Conservation (phyloP, 352 stramenopile genomes). For the Albugo laibachii region DNA sequence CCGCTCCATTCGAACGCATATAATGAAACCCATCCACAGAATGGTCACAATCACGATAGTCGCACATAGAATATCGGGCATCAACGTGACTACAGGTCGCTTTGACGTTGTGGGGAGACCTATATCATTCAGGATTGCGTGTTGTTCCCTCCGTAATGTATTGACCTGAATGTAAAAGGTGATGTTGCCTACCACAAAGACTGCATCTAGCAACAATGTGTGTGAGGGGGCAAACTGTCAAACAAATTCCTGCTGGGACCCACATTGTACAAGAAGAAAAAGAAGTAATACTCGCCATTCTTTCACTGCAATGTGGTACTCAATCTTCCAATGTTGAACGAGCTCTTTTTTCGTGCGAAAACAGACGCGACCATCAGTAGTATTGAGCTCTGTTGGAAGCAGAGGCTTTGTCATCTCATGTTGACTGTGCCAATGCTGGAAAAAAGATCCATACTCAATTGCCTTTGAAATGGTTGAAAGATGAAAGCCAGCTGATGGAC, state of each 20-base stretch:
- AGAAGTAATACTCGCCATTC: constrained; percentile 61
- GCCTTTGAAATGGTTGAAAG: too few species aligned
- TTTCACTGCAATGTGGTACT: constrained; percentile 28
- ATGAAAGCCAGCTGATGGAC: too few species aligned
- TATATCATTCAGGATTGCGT: constrained; percentile 48
- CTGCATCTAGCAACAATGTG: too few species aligned
- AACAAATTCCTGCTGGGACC: constrained; percentile 3
- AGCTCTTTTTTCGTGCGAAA: too few species aligned
- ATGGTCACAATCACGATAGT: constrained; percentile 36
- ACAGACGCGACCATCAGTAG: too few species aligned
- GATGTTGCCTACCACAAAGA: constrained; percentile 33
- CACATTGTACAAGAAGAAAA: constrained; percentile 69
- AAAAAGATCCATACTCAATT: too few species aligned
- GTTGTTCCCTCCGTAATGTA: constrained; percentile 40
- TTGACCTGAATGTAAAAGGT: constrained; percentile 66
- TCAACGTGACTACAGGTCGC: constrained; percentile 38
- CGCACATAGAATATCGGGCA: background rate
- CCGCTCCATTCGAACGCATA: constrained; percentile 38
- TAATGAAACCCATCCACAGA: constrained; percentile 40
- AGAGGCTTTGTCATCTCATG: too few species aligned
- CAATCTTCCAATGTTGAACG: constrained; percentile 15
- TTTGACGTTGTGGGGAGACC: constrained; percentile 15
- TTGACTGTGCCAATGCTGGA: too few species aligned
- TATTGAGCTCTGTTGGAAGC: too few species aligned
- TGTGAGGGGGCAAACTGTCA: background rate